Evolutionary conservation across 2,329 filamentous ascomycete genomes (phyloP).

Genomic region (Lasiodiplodia hormozganensis): DNA sequence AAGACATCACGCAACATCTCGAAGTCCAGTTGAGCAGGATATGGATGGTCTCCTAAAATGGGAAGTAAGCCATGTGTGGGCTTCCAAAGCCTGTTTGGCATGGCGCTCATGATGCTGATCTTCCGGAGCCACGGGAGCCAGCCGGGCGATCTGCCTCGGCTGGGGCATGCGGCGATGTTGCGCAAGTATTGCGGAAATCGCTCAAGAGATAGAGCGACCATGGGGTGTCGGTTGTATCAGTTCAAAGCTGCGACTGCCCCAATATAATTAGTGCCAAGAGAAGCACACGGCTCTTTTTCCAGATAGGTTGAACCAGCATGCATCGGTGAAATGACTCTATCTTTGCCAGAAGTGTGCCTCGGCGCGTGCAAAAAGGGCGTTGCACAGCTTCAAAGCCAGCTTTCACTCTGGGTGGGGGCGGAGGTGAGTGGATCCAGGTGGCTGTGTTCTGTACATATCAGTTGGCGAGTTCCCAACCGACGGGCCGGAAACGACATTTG

Average conservation of each 20-base stretch:
- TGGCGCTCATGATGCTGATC: too few species aligned
- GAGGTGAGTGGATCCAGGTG: neutral
- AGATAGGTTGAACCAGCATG: neutral
- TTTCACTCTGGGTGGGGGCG: neutral
- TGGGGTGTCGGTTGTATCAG: neutral
- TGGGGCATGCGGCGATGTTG: neutral
- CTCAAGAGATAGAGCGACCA: neutral
- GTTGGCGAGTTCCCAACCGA: constrained; percentile 7
- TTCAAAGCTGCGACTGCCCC: neutral
- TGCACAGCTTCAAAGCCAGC: too few species aligned
- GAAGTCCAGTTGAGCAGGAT: too few species aligned
- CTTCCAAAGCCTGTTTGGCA: neutral
- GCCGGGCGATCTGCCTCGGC: too few species aligned
- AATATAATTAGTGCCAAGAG: neutral
- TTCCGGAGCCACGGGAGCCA: too few species aligned
- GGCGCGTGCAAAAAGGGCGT: neutral
- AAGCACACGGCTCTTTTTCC: neutral
- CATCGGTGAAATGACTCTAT: neutral
- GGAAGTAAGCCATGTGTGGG: neutral
- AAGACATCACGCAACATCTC: too few species aligned
- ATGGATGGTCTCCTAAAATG: neutral
- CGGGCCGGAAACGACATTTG: neutral
- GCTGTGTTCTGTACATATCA: neutral
- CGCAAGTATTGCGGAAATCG: neutral
- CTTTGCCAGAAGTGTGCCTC: neutral